Evolutionary conservation across 371 early-diverging fungal species (phyloP).

Genomic region (Basidiobolus heterosporus): DNA sequence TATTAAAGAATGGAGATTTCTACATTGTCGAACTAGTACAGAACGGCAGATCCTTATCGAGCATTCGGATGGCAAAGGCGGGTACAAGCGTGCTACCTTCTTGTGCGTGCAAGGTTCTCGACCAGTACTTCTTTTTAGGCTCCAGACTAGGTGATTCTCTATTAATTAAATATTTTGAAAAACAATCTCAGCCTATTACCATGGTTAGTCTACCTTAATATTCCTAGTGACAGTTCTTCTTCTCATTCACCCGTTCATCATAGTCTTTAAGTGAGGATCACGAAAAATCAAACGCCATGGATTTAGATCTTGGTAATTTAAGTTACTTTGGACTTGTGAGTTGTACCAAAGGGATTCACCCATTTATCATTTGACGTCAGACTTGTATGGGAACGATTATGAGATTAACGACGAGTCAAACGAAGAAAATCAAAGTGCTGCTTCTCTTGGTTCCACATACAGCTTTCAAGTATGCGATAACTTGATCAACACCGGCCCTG

Average conservation of each 20-base stretch:
- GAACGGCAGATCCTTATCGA: constrained; percentile 40
- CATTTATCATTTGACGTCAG: constrained; percentile 1
- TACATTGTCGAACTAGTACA: constrained; percentile 43
- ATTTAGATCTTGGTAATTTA: background rate
- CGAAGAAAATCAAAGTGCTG: constrained; percentile 9
- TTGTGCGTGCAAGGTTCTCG: constrained; percentile 32
- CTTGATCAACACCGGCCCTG: constrained; percentile 61
- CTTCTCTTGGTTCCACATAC: constrained; percentile 16
- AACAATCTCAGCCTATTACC: too few relatives aligned
- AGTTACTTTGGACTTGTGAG: background rate
- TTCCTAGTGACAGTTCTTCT: too few relatives aligned
- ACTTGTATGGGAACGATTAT: constrained; percentile 21
- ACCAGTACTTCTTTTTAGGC: constrained; percentile 62
- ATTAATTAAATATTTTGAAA: constrained; percentile 39
- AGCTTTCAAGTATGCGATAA: constrained; percentile 58
- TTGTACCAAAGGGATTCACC: background rate
- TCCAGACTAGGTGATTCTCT: constrained; percentile 64
- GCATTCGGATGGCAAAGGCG: constrained; percentile 20
- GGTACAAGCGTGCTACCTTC: constrained; percentile 31
- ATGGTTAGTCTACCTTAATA: too few relatives aligned
- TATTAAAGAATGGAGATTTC: constrained; percentile 50
- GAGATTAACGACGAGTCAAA: too few relatives aligned
- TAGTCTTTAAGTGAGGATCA: too few relatives aligned
- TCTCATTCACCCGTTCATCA: too few relatives aligned
- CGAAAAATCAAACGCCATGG: background rate